Evolutionary conservation across 2,329 filamentous ascomycete genomes (phyloP), one percentile per base, ranked within the genome.

Genomic region (Aureobasidium sp.): DNA sequence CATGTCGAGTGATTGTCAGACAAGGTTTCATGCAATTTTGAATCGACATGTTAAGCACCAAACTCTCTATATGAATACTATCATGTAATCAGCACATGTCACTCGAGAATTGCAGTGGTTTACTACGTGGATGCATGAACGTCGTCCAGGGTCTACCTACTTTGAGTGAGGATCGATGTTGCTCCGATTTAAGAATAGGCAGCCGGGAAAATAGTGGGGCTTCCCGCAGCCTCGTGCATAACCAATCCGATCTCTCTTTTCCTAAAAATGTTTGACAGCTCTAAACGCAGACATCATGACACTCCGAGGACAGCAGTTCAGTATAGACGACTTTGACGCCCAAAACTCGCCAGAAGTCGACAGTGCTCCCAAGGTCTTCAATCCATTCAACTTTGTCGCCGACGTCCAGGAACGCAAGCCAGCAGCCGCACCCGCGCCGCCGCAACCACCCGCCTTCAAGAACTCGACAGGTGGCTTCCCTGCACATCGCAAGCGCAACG

Each of bases 391-490:
- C 22, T 82, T 88, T 45, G 79, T 95, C 47, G 82, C 83, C 61
- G 92, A 97, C 67, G 85, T 97, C 65, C 82, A 88, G 69, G 93
- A 97, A 77, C 88, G 89, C 65, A 81, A 85, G 48, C 75, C 83
- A 29, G 74, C 78, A 15, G 74, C 79, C 27, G 58, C 50, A 11
- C 59, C 60, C 39, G 27, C 54, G 29, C 49, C 62, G 14, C 79
- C 84, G 24, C 86, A 84, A 65, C 81, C 88, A 5, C 86, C 88
- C 42, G 83, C 85, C 11, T 86, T 87, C 15, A 80, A 77, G 11
- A 77, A 79, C 22, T 74, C 69, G 58, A 65, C 79, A 5, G 85
- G 83, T 14, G 94, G 94, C 1, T 97, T 97, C 68, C 94, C 94
- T n/a, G 85, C 86, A 63, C 92, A 91, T 73, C 94, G 89, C 73